phyloP scores from a whole-genome alignment of 192 early-diverging fungal species.

The Fimicolochytrium jonesii region DNA sequence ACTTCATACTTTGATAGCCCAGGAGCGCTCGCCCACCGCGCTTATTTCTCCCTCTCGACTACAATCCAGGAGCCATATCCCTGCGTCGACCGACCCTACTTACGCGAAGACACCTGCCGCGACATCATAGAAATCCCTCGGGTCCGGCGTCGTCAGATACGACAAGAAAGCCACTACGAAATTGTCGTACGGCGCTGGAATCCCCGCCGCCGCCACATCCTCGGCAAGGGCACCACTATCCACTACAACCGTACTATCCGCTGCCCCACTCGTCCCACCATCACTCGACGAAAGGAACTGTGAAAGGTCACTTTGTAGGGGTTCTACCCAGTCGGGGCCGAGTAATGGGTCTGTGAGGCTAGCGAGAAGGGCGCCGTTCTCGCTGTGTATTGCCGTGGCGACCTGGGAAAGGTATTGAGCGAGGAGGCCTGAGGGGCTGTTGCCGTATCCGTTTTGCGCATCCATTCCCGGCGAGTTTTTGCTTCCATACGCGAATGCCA shows the following conservation, averaged over 20 bases:
- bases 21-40: no score
- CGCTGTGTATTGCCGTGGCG: not conserved
- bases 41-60: no score
- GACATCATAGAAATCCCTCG: slow-evolving; percentile 19
- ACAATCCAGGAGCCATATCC: no score
- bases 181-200: not conserved
- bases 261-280: no score
- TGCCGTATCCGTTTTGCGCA: no score
- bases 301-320: no score
- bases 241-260: no score
- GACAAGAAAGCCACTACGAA: slow-evolving; percentile 9
- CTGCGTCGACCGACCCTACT: not conserved
- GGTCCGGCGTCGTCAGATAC: slow-evolving; percentile 5
- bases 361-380: slow-evolving; percentile 8
- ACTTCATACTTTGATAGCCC: no score
- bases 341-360: slow-evolving; percentile 1
- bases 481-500: no score
- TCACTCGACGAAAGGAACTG: no score
- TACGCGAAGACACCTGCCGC: slow-evolving; percentile 18
- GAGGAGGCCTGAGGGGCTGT: no score
- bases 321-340: slow-evolving; percentile 1
- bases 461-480: no score
- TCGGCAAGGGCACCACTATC: not conserved
- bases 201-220: not conserved
- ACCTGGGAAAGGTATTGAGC: slow-evolving; percentile 7